Percentiles rank a stretch among this genome's conserved stretches.
Evolutionary conservation across 148 eudicot genomes (phyloP).

Genomic region (Diospyros lotus): DNA sequence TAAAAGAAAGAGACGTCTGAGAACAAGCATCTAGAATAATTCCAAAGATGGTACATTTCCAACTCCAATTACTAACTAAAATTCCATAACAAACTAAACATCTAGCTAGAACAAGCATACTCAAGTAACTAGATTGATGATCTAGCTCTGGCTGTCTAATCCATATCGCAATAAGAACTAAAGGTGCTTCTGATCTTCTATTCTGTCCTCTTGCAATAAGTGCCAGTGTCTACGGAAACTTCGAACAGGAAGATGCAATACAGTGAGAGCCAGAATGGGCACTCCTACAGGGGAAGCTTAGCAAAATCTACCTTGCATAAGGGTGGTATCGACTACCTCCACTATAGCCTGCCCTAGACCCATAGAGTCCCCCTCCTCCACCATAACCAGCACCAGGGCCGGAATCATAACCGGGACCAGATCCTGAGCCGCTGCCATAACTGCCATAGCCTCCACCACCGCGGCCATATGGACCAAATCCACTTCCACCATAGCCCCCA

Average conservation of each 20-base stretch:
- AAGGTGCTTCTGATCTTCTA: conserved; percentile 15
- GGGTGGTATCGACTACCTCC: conserved; percentile 34
- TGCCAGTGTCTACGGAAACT: conserved; percentile 9
- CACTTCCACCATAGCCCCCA: conserved; percentile 31
- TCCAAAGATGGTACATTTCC: conserved; percentile 4
- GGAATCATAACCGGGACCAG: conserved; percentile 22
- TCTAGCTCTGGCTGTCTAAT: conserved; percentile 11
- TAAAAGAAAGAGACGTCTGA: not conserved
- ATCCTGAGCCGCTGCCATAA: conserved; percentile 25
- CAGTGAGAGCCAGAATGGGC: conserved; percentile 3
- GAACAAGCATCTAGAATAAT: conserved; percentile 13
- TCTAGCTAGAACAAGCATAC: conserved; percentile 13
- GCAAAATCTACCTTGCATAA: conserved; percentile 29
- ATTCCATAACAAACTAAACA: not conserved
- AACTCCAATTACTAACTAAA: conserved; percentile 8
- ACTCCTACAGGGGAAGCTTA: conserved; percentile 12
- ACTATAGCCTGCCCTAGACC: conserved; percentile 35
- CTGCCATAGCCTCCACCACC: conserved; percentile 31
- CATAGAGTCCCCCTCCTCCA: conserved; percentile 27
- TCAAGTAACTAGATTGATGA: not conserved
- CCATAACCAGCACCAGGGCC: conserved; percentile 31
- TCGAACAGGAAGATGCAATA: conserved; percentile 17
- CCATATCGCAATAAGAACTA: conserved; percentile 1
- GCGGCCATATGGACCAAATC: conserved; percentile 26
- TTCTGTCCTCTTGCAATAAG: conserved; percentile 11